Evolutionary conservation across 495 filamentous ascomycete genomes (phyloP).

Genomic region (Paragyromitra xinjiangensis): DNA sequence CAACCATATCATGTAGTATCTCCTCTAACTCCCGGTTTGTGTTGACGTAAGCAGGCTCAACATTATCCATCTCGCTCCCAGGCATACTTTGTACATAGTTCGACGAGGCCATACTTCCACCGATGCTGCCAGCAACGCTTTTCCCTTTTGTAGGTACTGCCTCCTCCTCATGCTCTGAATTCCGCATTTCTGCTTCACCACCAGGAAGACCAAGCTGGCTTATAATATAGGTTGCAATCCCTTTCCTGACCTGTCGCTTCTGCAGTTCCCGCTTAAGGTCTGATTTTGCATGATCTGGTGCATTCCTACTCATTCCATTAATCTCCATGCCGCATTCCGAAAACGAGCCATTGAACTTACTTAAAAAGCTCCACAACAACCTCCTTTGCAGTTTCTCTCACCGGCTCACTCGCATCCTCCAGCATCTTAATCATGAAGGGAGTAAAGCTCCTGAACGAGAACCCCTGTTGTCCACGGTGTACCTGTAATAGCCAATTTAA

Average conservation of each 20-base stretch:
- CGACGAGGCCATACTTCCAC: constrained; percentile 64
- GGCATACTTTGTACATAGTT: constrained; percentile 61
- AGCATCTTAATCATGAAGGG: constrained; percentile 81
- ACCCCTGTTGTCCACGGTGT: constrained; percentile 34
- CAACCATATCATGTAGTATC: constrained; percentile 78
- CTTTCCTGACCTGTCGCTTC: constrained; percentile 79
- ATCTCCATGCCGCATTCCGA: constrained; percentile 12
- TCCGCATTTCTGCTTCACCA: constrained; percentile 64
- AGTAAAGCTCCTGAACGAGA: constrained; percentile 84
- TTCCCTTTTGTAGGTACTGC: constrained; percentile 38
- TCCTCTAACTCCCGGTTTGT: constrained; percentile 86
- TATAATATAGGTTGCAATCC: constrained; percentile 81
- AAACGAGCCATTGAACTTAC: constrained; percentile 62
- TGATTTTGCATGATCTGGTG: constrained; percentile 81
- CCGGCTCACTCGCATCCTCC: constrained; percentile 86
- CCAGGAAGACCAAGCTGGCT: constrained; percentile 72
- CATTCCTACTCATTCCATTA: constrained; percentile 65
- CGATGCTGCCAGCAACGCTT: constrained; percentile 58
- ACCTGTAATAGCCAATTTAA: constrained; percentile 84
- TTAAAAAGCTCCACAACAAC: constrained; percentile 85
- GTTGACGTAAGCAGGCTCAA: constrained; percentile 82
- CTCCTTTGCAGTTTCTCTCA: constrained; percentile 82
- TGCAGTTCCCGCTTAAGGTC: constrained; percentile 85
- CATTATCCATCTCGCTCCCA: constrained; percentile 69
- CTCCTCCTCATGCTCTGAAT: constrained; percentile 59